Evolutionary conservation across 108 stramenopile genomes (phyloP).

Genomic region (Pseudonitzschia delicatissima): DNA sequence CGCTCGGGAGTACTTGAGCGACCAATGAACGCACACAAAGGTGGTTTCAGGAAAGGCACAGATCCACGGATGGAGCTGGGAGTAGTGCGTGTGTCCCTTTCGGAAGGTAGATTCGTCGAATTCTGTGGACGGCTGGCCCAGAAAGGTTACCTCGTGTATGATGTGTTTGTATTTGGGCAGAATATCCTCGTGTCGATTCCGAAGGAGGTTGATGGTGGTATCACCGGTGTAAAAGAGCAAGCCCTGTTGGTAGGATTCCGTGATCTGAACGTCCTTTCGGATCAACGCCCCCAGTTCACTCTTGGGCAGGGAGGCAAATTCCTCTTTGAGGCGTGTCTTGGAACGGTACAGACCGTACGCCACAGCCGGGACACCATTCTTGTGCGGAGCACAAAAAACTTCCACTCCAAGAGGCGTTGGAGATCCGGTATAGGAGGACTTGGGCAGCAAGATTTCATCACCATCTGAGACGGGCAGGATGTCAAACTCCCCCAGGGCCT

Average conservation of each 20-base stretch:
- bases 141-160: slow-evolving; percentile 57
- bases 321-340: slow-evolving; percentile 41
- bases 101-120: slow-evolving; percentile 29
- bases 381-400: slow-evolving; percentile 50
- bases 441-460: slow-evolving; percentile 40
- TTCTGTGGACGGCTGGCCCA: slow-evolving; percentile 41
- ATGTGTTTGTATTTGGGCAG: slow-evolving; percentile 45
- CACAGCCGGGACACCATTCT: slow-evolving; percentile 44
- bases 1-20: slow-evolving; percentile 37
- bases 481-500: slow-evolving; percentile 43
- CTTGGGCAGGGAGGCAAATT: slow-evolving; percentile 42
- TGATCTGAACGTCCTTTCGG: slow-evolving; percentile 31
- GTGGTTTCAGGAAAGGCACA: slow-evolving; percentile 51
- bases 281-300: slow-evolving; percentile 40
- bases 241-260: slow-evolving; percentile 48
- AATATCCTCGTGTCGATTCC: slow-evolving; percentile 42
- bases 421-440: slow-evolving; percentile 31
- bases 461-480: slow-evolving; percentile 39
- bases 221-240: slow-evolving; percentile 56
- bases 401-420: slow-evolving; percentile 52
- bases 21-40: slow-evolving; percentile 62
- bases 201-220: slow-evolving; percentile 47
- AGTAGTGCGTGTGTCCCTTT: slow-evolving; percentile 62
- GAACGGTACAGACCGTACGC: slow-evolving; percentile 50
- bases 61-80: slow-evolving; percentile 60